Conservation (phyloP, 2,329 filamentous ascomycete genomes). For the Trichoderma koningii region DNA sequence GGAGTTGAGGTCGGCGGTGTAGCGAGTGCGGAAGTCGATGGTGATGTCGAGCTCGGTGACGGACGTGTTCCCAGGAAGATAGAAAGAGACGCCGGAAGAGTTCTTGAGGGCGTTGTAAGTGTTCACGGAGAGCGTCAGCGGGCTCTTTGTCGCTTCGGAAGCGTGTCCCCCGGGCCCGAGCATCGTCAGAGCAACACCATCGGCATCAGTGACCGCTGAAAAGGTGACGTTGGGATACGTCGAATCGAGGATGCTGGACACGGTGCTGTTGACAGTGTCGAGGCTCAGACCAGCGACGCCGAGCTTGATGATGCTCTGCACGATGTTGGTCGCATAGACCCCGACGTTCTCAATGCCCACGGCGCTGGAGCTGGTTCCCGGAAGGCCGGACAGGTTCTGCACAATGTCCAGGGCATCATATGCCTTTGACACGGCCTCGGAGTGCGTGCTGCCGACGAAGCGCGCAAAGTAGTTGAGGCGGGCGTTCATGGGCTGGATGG, state of each 20-base stretch:
- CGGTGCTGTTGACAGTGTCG: slow-evolving; percentile 21
- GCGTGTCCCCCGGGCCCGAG: slow-evolving; percentile 30
- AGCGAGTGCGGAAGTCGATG: slow-evolving; percentile 30
- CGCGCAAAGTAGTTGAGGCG: slow-evolving; percentile 30
- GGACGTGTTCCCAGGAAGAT: slow-evolving; percentile 29
- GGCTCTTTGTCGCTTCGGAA: slow-evolving; percentile 28
- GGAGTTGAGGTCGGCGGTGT: slow-evolving; percentile 23
- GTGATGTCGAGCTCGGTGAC: slow-evolving; percentile 30
- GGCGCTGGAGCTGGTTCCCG: slow-evolving; percentile 27
- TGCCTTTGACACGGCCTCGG: slow-evolving; percentile 28
- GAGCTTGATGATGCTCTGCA: slow-evolving; percentile 28
- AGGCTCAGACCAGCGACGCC: slow-evolving; percentile 26
- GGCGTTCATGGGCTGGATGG: slow-evolving; percentile 31
- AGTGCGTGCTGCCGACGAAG: slow-evolving; percentile 27
- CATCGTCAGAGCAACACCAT: slow-evolving; percentile 28
- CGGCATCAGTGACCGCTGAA: slow-evolving; percentile 11
- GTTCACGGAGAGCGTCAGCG: slow-evolving; percentile 27
- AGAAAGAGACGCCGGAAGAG: slow-evolving; percentile 22
- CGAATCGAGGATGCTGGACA: slow-evolving; percentile 25
- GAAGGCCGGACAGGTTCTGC: slow-evolving; percentile 20
- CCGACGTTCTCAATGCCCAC: slow-evolving; percentile 30
- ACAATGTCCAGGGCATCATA: slow-evolving; percentile 28
- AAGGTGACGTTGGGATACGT: slow-evolving; percentile 28
- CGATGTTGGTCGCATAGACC: slow-evolving; percentile 29
- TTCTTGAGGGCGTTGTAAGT: slow-evolving; percentile 27